Conservation (phyloP, 805 yeast species). For the Helenozyma baotianmanensis region DNA sequence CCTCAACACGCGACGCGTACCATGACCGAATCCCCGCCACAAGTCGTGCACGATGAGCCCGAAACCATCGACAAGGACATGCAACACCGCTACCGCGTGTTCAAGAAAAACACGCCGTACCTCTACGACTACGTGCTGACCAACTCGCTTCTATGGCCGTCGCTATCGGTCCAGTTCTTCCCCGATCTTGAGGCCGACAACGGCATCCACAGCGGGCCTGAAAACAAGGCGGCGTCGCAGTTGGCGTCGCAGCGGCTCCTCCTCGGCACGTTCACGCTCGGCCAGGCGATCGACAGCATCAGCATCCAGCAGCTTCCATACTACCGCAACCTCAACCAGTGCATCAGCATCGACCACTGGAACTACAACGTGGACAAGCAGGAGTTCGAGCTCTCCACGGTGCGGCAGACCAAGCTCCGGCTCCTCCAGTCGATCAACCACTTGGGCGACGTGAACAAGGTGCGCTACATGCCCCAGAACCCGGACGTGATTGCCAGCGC, state of each 20-base stretch:
- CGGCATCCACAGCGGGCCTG: background rate
- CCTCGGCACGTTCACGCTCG: conserved; percentile 16
- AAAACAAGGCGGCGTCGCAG: conserved; percentile 1
- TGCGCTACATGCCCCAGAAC: conserved; percentile 77
- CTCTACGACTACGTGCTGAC: conserved; percentile 52
- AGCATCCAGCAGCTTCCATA: conserved; percentile 31
- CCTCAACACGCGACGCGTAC: background rate
- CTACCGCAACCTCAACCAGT: conserved; percentile 27
- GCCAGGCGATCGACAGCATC: conserved; percentile 16
- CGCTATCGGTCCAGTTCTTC: conserved; percentile 55
- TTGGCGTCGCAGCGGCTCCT: conserved; percentile 15
- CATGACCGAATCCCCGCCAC: background rate
- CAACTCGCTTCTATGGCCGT: conserved; percentile 59
- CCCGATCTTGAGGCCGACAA: conserved; percentile 42
- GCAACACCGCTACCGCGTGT: conserved; percentile 42
- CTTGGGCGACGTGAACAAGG: conserved; percentile 67
- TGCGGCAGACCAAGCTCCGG: conserved; percentile 24
- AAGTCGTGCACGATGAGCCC: conserved; percentile 1
- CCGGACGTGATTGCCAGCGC: conserved; percentile 76
- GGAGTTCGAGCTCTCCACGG: conserved; percentile 35
- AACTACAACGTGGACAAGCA: conserved; percentile 34
- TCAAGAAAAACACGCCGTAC: conserved; percentile 60
- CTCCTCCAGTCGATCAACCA: conserved; percentile 59
- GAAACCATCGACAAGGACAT: conserved; percentile 25
- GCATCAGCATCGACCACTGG: conserved; percentile 34